Conservation (phyloP, 495 filamentous ascomycete genomes). For the Penicillium diatomitis region DNA sequence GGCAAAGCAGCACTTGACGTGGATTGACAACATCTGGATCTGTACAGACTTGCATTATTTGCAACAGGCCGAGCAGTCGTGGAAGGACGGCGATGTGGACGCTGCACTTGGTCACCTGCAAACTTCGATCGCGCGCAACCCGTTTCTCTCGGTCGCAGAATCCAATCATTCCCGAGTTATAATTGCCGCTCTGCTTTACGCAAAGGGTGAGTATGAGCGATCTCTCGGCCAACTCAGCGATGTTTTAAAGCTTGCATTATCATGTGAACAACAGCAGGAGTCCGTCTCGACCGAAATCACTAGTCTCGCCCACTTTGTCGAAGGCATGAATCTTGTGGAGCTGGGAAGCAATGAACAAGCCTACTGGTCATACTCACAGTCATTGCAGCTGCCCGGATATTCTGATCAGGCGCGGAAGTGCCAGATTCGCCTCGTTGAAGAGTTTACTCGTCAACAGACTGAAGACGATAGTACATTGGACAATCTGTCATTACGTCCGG, state of each 20-base stretch:
- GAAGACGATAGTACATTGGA: neutral
- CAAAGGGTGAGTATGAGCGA: slow-evolving; percentile 1
- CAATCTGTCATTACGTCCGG: slow-evolving; percentile 1
- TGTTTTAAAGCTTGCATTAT: neutral
- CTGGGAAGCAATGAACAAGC: slow-evolving; percentile 7
- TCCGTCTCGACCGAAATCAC: neutral
- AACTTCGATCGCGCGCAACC: neutral
- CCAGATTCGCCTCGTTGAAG: slow-evolving; percentile 7
- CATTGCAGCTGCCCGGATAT: slow-evolving; percentile 10
- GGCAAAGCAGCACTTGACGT: neutral
- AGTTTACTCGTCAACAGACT: slow-evolving; percentile 2
- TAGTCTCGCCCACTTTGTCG: slow-evolving; percentile 11
- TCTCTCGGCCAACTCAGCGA: slow-evolving; percentile 4
- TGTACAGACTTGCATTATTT: slow-evolving; percentile 2
- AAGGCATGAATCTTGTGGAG: slow-evolving; percentile 10
- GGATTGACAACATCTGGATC: slow-evolving; percentile 15
- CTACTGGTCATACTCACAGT: slow-evolving; percentile 7
- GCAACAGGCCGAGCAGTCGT: slow-evolving; percentile 7
- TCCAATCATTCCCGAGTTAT: slow-evolving; percentile 8
- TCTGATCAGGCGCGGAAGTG: slow-evolving; percentile 5
- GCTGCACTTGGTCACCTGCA: slow-evolving; percentile 3
- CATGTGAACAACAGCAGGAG: neutral
- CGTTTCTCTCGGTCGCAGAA: slow-evolving; percentile 2
- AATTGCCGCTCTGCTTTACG: slow-evolving; percentile 8
- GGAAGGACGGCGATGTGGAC: slow-evolving; percentile 6